These are phyloP conservation scores for Acmispon strigosus DNA, from an alignment of 306 rosid genomes.

Conservation along the genomic window DNA sequence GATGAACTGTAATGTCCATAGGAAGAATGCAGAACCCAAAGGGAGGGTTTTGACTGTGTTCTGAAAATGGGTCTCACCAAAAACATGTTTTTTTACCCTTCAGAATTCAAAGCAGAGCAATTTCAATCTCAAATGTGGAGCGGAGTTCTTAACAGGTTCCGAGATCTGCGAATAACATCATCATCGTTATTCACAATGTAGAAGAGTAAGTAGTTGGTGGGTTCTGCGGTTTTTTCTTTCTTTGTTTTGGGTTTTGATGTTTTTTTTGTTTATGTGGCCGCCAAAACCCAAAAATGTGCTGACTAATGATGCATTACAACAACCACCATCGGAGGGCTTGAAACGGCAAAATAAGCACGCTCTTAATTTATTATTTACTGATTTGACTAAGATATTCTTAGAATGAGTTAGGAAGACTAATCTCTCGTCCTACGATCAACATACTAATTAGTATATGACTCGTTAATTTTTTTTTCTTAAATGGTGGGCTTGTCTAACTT, in stretches of 20 bases:
- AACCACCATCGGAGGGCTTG: too few relatives aligned
- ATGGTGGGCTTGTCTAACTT: too few relatives aligned
- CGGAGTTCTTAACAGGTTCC: neutral
- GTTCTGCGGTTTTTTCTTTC: neutral
- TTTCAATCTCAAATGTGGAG: neutral
- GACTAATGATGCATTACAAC: neutral
- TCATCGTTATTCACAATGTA: neutral
- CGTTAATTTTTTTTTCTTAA: too few relatives aligned
- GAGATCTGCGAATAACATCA: neutral
- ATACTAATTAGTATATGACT: too few relatives aligned
- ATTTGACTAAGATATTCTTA: too few relatives aligned
- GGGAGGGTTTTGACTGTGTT: slow-evolving; percentile 19
- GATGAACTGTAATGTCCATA: neutral
- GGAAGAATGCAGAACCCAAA: slow-evolving; percentile 26
- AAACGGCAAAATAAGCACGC: too few relatives aligned
- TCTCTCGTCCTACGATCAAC: too few relatives aligned
- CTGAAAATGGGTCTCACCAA: slow-evolving; percentile 29
- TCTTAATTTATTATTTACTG: too few relatives aligned
- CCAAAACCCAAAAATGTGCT: neutral
- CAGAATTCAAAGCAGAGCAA: neutral
- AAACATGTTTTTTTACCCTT: slow-evolving; percentile 21
- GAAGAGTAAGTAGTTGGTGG: neutral
- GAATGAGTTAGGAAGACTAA: too few relatives aligned
- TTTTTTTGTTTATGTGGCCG: neutral
- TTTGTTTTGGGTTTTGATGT: neutral